Percentiles rank a stretch among this genome's conserved stretches.
These are phyloP conservation scores for Colletotrichum lupini DNA, from an alignment of 2,329 filamentous ascomycete species.

Conservation along the genomic window DNA sequence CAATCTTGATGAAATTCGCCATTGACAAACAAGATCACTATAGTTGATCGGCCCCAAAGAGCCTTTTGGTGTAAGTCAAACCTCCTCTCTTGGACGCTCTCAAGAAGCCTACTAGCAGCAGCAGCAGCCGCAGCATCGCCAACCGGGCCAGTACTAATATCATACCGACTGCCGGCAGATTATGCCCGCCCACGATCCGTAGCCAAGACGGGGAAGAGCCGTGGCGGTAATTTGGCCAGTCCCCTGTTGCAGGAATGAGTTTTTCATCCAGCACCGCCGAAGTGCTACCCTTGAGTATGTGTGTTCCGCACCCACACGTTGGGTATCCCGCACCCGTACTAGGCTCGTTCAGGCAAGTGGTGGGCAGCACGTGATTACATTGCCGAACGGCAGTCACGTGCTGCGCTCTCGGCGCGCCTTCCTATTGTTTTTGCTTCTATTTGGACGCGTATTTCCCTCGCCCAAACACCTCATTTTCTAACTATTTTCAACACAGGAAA, in stretches of 20 bases:
- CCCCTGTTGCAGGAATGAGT: neutral
- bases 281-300: neutral
- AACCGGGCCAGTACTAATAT: neutral
- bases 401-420: too few species aligned
- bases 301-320: too few species aligned
- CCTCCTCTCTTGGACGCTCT: neutral
- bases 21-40: neutral
- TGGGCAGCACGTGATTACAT: too few species aligned
- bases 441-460: too few species aligned
- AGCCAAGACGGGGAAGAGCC: conserved; percentile 22
- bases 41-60: too few species aligned
- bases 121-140: neutral
- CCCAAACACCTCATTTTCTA: too few species aligned
- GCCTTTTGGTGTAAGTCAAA: neutral
- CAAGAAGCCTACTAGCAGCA: neutral
- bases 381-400: too few species aligned
- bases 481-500: too few species aligned
- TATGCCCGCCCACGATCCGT: neutral
- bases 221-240: neutral
- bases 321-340: too few species aligned
- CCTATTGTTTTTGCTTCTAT: too few species aligned
- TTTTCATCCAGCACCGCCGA: neutral
- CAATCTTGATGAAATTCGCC: neutral
- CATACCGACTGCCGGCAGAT: conserved; percentile 9
- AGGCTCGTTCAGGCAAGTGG: too few species aligned